Evolutionary conservation across 1,284 basidiomycete genomes (phyloP).

Genomic region (Rhizopogon parksii): DNA sequence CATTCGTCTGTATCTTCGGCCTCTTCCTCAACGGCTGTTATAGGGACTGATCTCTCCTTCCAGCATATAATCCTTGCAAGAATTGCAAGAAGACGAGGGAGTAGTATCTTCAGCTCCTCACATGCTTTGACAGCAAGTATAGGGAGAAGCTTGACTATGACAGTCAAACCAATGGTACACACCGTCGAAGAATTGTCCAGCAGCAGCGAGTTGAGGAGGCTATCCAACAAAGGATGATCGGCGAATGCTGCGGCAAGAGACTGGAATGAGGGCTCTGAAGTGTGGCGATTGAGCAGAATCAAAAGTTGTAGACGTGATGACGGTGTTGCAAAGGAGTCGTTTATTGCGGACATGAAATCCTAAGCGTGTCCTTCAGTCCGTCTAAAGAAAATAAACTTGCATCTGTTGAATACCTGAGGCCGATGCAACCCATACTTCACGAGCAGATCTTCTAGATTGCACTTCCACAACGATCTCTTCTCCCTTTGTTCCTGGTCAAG

Average conservation of each 20-base stretch:
- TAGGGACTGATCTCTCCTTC: conserved; percentile 43
- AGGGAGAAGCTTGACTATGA: conserved; percentile 66
- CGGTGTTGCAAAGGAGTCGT: conserved; percentile 52
- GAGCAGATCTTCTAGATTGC: conserved; percentile 67
- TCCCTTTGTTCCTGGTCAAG: conserved; percentile 55
- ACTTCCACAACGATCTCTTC: conserved; percentile 60
- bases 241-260: conserved; percentile 47
- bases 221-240: conserved; percentile 53
- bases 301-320: conserved; percentile 62
- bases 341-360: conserved; percentile 61
- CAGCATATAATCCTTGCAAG: conserved; percentile 66
- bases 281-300: conserved; percentile 54
- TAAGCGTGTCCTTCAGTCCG: conserved; percentile 23
- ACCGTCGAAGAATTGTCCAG: conserved; percentile 68
- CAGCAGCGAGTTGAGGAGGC: conserved; percentile 54
- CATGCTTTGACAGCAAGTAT: conserved; percentile 60
- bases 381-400: conserved; percentile 12
- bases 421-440: conserved; percentile 53
- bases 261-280: conserved; percentile 47
- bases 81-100: conserved; percentile 59
- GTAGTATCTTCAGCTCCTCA: conserved; percentile 44
- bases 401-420: conserved; percentile 43
- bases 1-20: conserved; percentile 32
- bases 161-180: conserved; percentile 53
- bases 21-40: conserved; percentile 19